phyloP scores from a whole-genome alignment of 2,329 filamentous ascomycete species.

The Diaporthe destruens region DNA sequence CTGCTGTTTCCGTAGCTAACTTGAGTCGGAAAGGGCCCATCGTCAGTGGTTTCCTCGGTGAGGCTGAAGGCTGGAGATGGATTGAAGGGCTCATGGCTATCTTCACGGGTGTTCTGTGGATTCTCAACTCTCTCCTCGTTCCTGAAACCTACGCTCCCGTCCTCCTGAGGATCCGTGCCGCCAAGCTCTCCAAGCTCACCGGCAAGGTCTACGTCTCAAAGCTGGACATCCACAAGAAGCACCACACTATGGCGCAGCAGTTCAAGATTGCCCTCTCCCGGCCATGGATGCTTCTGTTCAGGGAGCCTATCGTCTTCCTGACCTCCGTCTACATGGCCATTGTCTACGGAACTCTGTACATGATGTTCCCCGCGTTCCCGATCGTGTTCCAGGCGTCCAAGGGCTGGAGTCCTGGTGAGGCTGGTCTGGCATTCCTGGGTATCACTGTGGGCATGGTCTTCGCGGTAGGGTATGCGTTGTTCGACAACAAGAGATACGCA shows the following conservation, averaged over 20 bases:
- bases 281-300: slow-evolving; percentile 77
- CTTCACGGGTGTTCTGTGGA: slow-evolving; percentile 73
- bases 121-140: slow-evolving; percentile 62
- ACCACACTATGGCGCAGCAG: slow-evolving; percentile 60
- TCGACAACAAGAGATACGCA: slow-evolving; percentile 67
- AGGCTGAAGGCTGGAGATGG: slow-evolving; percentile 77
- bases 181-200: slow-evolving; percentile 62
- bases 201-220: slow-evolving; percentile 69
- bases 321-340: slow-evolving; percentile 41
- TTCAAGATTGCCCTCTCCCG: slow-evolving; percentile 71
- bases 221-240: slow-evolving; percentile 55
- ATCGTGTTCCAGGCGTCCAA: slow-evolving; percentile 74
- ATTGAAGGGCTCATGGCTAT: slow-evolving; percentile 74
- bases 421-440: slow-evolving; percentile 76
- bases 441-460: slow-evolving; percentile 75
- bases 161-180: slow-evolving; percentile 66
- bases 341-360: slow-evolving; percentile 45
- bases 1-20: slow-evolving; percentile 6
- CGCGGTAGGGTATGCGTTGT: slow-evolving; percentile 67
- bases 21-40: slow-evolving; percentile 62
- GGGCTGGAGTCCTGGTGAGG: slow-evolving; percentile 70
- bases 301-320: slow-evolving; percentile 66
- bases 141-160: slow-evolving; percentile 74
- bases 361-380: slow-evolving; percentile 70
- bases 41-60: slow-evolving; percentile 74